A percentile compares a stretch with the other conserved stretches of the same genome.
phyloP scores from a whole-genome alignment of 1,284 basidiomycete genomes.

The Ceratobasidium sp. region DNA sequence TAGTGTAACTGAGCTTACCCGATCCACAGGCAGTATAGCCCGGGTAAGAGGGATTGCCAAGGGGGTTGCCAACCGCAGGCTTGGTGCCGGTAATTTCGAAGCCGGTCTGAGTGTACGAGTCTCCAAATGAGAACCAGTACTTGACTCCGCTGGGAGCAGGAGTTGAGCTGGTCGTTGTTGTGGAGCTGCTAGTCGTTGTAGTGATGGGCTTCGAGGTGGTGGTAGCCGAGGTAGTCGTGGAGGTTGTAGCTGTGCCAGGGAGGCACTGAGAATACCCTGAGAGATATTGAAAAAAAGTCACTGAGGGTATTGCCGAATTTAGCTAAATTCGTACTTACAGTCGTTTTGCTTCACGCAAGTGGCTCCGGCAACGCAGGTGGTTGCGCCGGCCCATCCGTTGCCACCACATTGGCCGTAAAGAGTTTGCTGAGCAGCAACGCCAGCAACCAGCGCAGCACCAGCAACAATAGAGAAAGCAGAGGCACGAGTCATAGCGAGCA shows the following conservation, averaged over 20 bases:
- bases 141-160: constrained; percentile 13
- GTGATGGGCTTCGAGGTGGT: constrained; percentile 10
- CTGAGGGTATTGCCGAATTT: background rate
- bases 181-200: constrained; percentile 34
- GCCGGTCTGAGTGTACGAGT: constrained; percentile 39
- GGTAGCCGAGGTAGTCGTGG: constrained; percentile 20
- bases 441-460: background rate
- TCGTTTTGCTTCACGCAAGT: constrained; percentile 33
- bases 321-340: background rate
- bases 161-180: constrained; percentile 15
- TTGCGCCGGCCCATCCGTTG: constrained; percentile 16
- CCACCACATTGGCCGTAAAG: constrained; percentile 36
- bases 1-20: background rate
- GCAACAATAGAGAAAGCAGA: constrained; percentile 7
- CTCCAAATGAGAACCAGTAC: constrained; percentile 42
- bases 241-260: constrained; percentile 8
- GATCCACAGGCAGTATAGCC: constrained; percentile 40
- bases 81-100: constrained; percentile 34
- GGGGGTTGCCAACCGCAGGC: constrained; percentile 34
- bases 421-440: constrained; percentile 18
- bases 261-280: constrained; percentile 35
- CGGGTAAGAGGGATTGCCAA: constrained; percentile 37
- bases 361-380: constrained; percentile 37
- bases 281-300: background rate
- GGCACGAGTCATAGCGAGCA: constrained; percentile 14